Evolutionary conservation across 1,284 basidiomycete species (phyloP), one percentile per base, ranked within the genome.

Genomic region (Moesziomyces parantarcticus): DNA sequence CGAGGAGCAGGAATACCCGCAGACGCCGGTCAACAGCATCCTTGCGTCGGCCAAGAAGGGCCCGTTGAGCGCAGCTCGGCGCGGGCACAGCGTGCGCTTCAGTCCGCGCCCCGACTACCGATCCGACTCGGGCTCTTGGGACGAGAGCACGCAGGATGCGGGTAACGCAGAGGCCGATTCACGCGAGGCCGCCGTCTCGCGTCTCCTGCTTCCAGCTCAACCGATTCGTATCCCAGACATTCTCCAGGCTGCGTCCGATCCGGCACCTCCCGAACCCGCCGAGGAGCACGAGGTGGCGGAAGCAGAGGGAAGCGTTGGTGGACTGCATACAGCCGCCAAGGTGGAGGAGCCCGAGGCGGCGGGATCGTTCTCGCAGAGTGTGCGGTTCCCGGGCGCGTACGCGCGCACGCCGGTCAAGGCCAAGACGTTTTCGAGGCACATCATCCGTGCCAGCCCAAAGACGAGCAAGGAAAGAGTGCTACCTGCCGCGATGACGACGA

Each of bases 81-180:
- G 62, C 13, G 52, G 60, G 20, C 70, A 64, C 21, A 74, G 62
- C 43, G 71, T 74, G 1, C 43, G 71, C 1, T 74, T 74, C 51
- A 74, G 71, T 21, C 71, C 71, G 25, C 46, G 61, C 34, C 71
- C 71, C 0, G 71, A 74, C 41, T 74, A 69, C 26, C 22, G 71
- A 3, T 69, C 66, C n/a, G 71, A 74, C 52, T 74, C 71, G 21
- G 71, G 71, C 9, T 61, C 58, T 23, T 73, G 64, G 66, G 71
- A 66, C 22, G 62, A 69, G 29, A 61, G 57, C 40, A 36, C 43
- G 22, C 60, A 55, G 53, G 50, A 21, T 21, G 42, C 40, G 29
- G 29, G 29, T 2, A 23, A 41, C 23, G 58, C 43, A 3, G 58
- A 26, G 23, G 49, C 26, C 2, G 54, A 55, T 0, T 43, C 42